Percentiles rank a stretch among this genome's conserved stretches.
Evolutionary conservation across 352 stramenopile species (phyloP).

Genomic region (Phytophthora europaea): DNA sequence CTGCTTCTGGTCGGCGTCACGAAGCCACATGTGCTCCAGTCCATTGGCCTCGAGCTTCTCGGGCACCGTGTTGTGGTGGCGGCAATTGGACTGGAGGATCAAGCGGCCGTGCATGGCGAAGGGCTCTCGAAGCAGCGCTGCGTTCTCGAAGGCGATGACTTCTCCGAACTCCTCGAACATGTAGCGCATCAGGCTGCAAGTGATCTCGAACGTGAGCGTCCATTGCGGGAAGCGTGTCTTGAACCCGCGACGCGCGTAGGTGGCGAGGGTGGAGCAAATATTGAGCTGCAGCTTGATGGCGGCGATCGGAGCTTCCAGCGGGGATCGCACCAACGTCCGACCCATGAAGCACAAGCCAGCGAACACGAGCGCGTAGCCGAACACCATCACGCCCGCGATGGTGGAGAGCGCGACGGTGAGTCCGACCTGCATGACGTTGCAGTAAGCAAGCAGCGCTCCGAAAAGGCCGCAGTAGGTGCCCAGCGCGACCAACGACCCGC

Average conservation of each 20-base stretch:
- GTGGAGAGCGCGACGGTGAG: conserved; percentile 15
- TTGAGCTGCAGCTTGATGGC: conserved; percentile 34
- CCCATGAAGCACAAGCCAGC: conserved; percentile 33
- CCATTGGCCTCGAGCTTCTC: conserved; percentile 24
- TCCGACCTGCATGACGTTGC: conserved; percentile 28
- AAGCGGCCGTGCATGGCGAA: conserved; percentile 34
- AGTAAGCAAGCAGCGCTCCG: conserved; percentile 28
- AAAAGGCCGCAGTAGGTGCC: conserved; percentile 27
- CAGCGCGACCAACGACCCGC: conserved; percentile 21
- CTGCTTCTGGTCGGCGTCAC: conserved; percentile 26
- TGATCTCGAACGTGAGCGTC: conserved; percentile 38
- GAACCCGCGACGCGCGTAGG: conserved; percentile 25
- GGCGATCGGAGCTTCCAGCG: conserved; percentile 26
- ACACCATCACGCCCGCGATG: not conserved
- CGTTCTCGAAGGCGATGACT: conserved; percentile 37
- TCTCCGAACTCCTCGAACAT: conserved; percentile 40
- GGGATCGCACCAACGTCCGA: conserved; percentile 24
- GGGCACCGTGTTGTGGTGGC: conserved; percentile 18
- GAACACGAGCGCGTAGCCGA: conserved; percentile 25
- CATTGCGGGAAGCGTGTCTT: conserved; percentile 30
- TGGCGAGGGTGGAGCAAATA: conserved; percentile 18
- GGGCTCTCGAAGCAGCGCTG: conserved; percentile 20
- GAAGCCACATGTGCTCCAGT: conserved; percentile 34
- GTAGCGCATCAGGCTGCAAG: conserved; percentile 33
- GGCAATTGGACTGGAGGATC: conserved; percentile 37